Conservation (phyloP, 208 protist genomes). For the Tritrichomonas musculus region DNA sequence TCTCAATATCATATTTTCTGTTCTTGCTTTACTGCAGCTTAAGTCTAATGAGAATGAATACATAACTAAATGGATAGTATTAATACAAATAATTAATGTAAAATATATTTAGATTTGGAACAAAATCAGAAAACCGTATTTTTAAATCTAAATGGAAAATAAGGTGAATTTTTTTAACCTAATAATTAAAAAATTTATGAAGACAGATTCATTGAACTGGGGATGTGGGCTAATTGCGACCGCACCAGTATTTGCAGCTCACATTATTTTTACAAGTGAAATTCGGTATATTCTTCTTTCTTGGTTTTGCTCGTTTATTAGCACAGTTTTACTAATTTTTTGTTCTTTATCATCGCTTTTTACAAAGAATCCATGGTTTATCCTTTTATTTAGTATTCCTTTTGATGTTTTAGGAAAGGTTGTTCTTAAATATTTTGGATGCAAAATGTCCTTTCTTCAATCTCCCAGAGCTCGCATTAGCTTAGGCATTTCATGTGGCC, state of each 20-base stretch:
- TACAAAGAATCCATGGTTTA: not conserved
- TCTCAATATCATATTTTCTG: too few relatives aligned
- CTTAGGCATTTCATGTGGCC: not conserved
- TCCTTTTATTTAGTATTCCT: not conserved
- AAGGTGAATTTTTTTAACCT: too few relatives aligned
- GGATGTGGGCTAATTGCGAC: not conserved
- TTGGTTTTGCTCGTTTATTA: not conserved
- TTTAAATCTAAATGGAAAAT: too few relatives aligned
- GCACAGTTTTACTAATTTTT: not conserved
- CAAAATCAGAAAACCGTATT: too few relatives aligned
- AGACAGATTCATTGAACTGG: not conserved
- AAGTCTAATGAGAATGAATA: too few relatives aligned
- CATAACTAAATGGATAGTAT: too few relatives aligned
- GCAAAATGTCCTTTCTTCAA: not conserved
- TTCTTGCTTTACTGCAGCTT: too few relatives aligned
- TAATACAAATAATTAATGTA: too few relatives aligned
- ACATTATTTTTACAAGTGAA: not conserved
- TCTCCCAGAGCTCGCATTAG: not conserved
- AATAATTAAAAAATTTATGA: too few relatives aligned
- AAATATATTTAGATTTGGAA: too few relatives aligned
- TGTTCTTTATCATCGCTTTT: not conserved
- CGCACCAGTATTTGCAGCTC: not conserved
- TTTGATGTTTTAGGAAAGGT: not conserved
- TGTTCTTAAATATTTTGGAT: conserved; percentile 18
- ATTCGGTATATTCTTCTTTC: not conserved